Evolutionary conservation across 164 flowering plant genomes (phyloP), one percentile per base, ranked within the genome.

Genomic region (Tetracentron sinense): DNA sequence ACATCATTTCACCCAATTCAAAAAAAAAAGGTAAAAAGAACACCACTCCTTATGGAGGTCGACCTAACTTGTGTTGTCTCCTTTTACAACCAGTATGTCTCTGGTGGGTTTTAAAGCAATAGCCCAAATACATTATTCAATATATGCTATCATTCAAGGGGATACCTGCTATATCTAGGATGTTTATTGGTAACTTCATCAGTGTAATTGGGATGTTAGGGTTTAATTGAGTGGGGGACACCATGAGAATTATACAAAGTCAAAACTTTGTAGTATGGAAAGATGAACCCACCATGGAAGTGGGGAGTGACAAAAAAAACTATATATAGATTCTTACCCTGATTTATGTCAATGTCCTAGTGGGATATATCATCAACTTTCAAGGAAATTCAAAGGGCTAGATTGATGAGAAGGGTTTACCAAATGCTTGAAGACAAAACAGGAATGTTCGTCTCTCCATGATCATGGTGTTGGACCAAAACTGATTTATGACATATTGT

Each of bases 231-330:
- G 56, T 53, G 33, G 33, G 29, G n/a, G 56, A 26, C 16, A 53
- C 15, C 4, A 53, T 26, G 6, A 53, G 29, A 26, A n/a, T 14
- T 26, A 53, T 53, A 25, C 27, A 26, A 8, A 53, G 33, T 53
- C 56, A 53, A 26, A 53, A 53, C 56, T 7, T n/a, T n/a, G n/a
- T n/a, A 26, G 56, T 53, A 53, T 26, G 56, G 56, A 15, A 52
- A 52, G 31, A 26, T 26, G 31, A 26, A 26, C 33, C 56, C 31
- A 53, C 56, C n/a, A 27, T 27, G 29, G 33, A 27, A 16, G 29
- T 53, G 4, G n/a, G 56, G 33, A 17, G 56, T 53, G 56, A 53
- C 31, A 53, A 27, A 53, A 53, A 31, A 1, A 4, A 20, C 12
- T 26, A 4, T 20, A n/a, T 15, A 7, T 26, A n/a, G 15, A n/a